Base-by-base conservation (phyloP, 805 yeast genomes). In the Sugiyamaella marilandica region DNA sequence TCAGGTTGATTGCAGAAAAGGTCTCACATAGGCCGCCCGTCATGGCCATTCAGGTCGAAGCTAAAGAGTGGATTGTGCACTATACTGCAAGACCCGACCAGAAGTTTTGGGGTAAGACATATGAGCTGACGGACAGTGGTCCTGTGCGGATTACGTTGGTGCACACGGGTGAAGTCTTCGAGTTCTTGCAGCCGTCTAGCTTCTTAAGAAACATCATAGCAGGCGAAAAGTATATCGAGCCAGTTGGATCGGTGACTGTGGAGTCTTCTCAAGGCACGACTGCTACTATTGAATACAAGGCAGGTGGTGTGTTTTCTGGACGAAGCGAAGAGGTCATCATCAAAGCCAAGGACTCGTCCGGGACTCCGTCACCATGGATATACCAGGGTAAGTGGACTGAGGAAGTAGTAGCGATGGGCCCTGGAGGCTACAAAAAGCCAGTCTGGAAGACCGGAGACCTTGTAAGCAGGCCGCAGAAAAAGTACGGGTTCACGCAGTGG, bases 191-290 rank as follows among this genome's bases (percentile, higher is more conserved):
- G 58, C 97, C 99, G 7, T 82, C 86, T 1, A 83, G 95, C 0
- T 76, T 87, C 61, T 70, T 94, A 61, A 84, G 92, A 62, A 92
- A 92, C 65, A 76, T 94, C 45, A 82, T 94, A 62, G 96, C 97
- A 1, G 98, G 99, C 24, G 99, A 94, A 62, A 86, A 89, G 66
- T 94, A 91, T 67, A 75, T 88, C 11, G 99, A 94, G 65, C 99
- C 99, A 1, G 74, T 78, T 1, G 83, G 87, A 14, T 69, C 82
- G 2, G 74, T 88, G 55, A 80, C 84, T 0, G 75, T 94, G 1
- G 77, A 79, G 45, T 80, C 90, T 1, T 80, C 88, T 1, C 73
- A 72, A n/a, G 95, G 95, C 0, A 74, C 77, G 39, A 80, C 75
- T 56, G 87, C 96, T 0, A 75, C 78, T 2, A 82, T 87, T 16